Evolutionary conservation across 495 filamentous ascomycete species (phyloP).

Genomic region (Pyronema omphalodes): DNA sequence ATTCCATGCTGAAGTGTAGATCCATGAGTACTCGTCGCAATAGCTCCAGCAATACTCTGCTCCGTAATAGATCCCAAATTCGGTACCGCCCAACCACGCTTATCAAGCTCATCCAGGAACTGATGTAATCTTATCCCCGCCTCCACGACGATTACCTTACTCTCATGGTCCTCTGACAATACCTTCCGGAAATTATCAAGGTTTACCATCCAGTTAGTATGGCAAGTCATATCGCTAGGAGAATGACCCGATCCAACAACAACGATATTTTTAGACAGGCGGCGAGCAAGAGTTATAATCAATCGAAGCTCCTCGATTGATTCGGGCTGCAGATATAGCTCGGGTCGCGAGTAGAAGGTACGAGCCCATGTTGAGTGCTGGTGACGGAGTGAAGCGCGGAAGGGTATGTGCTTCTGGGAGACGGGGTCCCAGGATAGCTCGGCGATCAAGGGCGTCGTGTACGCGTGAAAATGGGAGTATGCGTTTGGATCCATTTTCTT

Average conservation of each 20-base stretch:
- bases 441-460: conserved; percentile 15
- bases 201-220: conserved; percentile 86
- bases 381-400: conserved; percentile 52
- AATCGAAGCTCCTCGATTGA: conserved; percentile 65
- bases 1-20: conserved; percentile 69
- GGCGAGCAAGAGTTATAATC: conserved; percentile 59
- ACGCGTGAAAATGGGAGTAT: conserved; percentile 16
- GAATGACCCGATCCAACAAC: conserved; percentile 78
- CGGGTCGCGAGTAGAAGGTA: conserved; percentile 71
- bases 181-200: conserved; percentile 66
- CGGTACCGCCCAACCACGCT: conserved; percentile 58
- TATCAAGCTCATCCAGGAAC: conserved; percentile 48
- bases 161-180: conserved; percentile 43
- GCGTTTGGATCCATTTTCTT: conserved; percentile 17
- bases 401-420: conserved; percentile 37
- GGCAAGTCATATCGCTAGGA: conserved; percentile 81
- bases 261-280: conserved; percentile 59
- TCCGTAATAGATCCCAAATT: conserved; percentile 88
- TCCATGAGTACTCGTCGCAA: conserved; percentile 84
- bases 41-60: conserved; percentile 84
- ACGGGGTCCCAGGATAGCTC: conserved; percentile 16
- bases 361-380: conserved; percentile 91
- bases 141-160: conserved; percentile 52
- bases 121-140: conserved; percentile 65
- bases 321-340: conserved; percentile 73